Evolutionary conservation across 768 basidiomycete genomes (phyloP).

Genomic region (Pulveroboletus sp.): DNA sequence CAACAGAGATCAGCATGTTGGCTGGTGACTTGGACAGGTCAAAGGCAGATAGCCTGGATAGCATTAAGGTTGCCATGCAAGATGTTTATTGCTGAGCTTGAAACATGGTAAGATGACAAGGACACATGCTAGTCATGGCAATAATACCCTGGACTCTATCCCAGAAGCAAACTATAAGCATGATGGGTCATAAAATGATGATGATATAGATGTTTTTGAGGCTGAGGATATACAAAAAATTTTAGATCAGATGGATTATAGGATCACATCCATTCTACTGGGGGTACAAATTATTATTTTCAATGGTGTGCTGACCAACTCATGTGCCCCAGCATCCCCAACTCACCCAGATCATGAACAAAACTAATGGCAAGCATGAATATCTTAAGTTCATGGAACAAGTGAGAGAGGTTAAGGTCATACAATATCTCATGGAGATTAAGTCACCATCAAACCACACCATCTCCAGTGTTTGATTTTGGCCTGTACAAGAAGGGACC

Average conservation of each 20-base stretch:
- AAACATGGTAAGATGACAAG: not conserved
- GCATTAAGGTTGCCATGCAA: not conserved
- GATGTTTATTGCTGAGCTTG: not conserved
- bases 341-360: not conserved
- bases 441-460: not conserved
- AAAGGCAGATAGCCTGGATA: not conserved
- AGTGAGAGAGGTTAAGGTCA: constrained; percentile 1
- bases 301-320: not conserved
- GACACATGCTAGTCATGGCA: not conserved
- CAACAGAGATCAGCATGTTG: not conserved
- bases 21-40: not conserved
- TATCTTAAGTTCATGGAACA: constrained; percentile 7
- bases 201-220: not conserved
- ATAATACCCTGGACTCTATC: not conserved
- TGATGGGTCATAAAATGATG: not conserved
- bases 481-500: not conserved
- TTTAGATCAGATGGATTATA: not conserved
- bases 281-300: not conserved
- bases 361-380: not conserved
- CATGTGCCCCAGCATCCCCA: not conserved
- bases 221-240: constrained; percentile 1
- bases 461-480: not conserved
- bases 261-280: not conserved
- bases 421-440: not conserved
- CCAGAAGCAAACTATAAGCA: not conserved